Base-by-base conservation (phyloP, 2,329 filamentous ascomycete genomes). In the Xylariales sp. region DNA sequence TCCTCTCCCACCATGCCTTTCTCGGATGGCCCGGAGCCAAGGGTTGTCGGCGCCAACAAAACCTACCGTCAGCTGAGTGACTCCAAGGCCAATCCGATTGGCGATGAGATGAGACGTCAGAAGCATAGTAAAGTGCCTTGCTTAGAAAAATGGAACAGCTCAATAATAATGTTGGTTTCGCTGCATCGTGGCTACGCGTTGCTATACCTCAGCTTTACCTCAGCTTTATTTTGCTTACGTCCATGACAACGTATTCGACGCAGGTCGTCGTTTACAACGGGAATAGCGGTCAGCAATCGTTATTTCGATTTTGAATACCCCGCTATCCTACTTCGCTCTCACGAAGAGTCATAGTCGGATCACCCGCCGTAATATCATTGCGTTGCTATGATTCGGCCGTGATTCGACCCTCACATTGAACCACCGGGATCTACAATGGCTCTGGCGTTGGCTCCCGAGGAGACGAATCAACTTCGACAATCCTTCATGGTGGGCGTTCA, bases 1-100 rank as follows among this genome's bases (percentile, higher is more conserved):
- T 16, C 36, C 53, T 28, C 34, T 45, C 32, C 32, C 7, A 16
- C 18, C 23, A 39, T n/a, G 7, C 14, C 46, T 52, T 34, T 12
- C 32, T 58, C 57, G 66, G 58, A 59, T 32, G 18, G 60, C 36
- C 68, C 62, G 65, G 64, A 52, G 23, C 3, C 32, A 52, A 50
- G 2, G 39, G 41, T 43, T 39, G 58, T 48, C 14, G 34, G 23
- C 45, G 49, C 30, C 57, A 56, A 50, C 14, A 46, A 41, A 41
- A 34, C 14, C 56, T 53, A 56, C 23, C n/a, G 67, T 69, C 67
- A 70, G 65, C 68, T 67, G 54, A 67, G 60, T 45, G 12, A 32
- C 46, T 18, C 12, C 23, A 41, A 39, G 60, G 32, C 45, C 14
- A 39, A 23, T 41, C 49, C 6, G 43, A 52, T 41, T 34, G 52